These are phyloP conservation scores for Aphanoascus verrucosus DNA, from an alignment of 2,329 filamentous ascomycete genomes.

Conservation along the genomic window DNA sequence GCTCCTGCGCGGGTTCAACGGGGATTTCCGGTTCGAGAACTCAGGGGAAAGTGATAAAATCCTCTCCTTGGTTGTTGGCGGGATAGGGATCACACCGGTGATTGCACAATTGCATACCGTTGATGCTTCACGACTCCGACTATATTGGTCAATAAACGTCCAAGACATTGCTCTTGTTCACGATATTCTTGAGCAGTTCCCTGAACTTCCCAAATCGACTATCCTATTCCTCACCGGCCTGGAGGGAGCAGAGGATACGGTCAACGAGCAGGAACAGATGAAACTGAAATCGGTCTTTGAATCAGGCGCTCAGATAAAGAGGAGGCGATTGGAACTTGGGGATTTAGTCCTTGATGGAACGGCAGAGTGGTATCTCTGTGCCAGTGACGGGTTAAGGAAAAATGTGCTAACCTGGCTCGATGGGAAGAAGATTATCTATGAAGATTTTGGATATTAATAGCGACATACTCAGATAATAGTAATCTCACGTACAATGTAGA, in stretches of 20 bases:
- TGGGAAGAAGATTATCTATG: constrained; percentile 46
- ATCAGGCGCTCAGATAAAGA: constrained; percentile 29
- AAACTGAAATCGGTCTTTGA: constrained; percentile 31
- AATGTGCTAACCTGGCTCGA: constrained; percentile 44
- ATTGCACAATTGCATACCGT: constrained; percentile 56
- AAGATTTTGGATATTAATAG: constrained; percentile 51
- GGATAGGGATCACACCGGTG: constrained; percentile 74
- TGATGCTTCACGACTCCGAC: constrained; percentile 36
- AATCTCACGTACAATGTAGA: too few relatives aligned
- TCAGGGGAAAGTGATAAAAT: constrained; percentile 24
- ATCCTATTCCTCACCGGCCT: constrained; percentile 55
- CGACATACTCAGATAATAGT: too few relatives aligned
- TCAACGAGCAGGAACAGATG: constrained; percentile 29
- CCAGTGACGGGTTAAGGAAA: constrained; percentile 41
- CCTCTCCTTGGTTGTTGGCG: constrained; percentile 58
- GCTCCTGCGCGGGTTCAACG: constrained; percentile 62
- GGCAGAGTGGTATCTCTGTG: constrained; percentile 51
- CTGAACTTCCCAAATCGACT: constrained; percentile 43
- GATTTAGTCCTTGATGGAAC: constrained; percentile 37
- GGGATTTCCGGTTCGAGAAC: constrained; percentile 44
- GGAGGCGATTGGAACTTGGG: constrained; percentile 37
- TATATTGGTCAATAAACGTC: constrained; percentile 58
- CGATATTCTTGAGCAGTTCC: constrained; percentile 47
- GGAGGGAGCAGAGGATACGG: constrained; percentile 9
- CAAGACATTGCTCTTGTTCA: constrained; percentile 53